phyloP scores from a whole-genome alignment of 2,329 filamentous ascomycete species.

The Claviceps sp. region DNA sequence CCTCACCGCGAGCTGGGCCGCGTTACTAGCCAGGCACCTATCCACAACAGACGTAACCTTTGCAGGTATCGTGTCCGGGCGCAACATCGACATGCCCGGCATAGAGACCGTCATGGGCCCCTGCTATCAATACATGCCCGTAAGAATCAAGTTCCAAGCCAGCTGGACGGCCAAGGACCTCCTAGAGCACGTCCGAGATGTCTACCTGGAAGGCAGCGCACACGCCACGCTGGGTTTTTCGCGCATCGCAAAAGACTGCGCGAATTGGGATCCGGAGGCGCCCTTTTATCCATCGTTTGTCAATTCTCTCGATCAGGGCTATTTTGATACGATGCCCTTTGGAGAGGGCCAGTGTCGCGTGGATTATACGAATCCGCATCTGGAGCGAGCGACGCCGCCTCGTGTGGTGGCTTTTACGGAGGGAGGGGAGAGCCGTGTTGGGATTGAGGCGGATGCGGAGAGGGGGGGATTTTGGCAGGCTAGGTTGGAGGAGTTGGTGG shows the following conservation, averaged over 20 bases:
- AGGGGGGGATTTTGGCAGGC: conserved; percentile 15
- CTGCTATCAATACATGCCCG: conserved; percentile 17
- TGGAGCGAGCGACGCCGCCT: conserved; percentile 13
- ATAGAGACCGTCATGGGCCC: conserved; percentile 15
- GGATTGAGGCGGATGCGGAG: conserved; percentile 16
- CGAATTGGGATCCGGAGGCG: conserved; percentile 9
- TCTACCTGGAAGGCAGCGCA: conserved; percentile 13
- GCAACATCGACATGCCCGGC: conserved; percentile 11
- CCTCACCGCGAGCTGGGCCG: conserved; percentile 16
- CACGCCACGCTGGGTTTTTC: conserved; percentile 13
- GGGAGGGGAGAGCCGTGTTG: conserved; percentile 11
- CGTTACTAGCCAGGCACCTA: conserved; percentile 12
- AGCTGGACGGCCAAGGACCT: conserved; percentile 12
- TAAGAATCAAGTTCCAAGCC: conserved; percentile 13
- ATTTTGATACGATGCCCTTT: conserved; percentile 16
- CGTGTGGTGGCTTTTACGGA: conserved; percentile 15
- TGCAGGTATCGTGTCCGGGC: conserved; percentile 16
- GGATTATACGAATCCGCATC: conserved; percentile 14
- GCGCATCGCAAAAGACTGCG: conserved; percentile 11
- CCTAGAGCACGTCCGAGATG: conserved; percentile 11
- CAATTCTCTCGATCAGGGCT: conserved; percentile 16
- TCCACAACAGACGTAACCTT: conserved; percentile 13
- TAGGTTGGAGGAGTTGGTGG: conserved; percentile 11
- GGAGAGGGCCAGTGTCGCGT: conserved; percentile 14
- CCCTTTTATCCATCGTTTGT: conserved; percentile 15